Evolutionary conservation across 768 basidiomycete species (phyloP), one percentile per base, ranked within the genome.

Genomic region (Sutorius australiensis): DNA sequence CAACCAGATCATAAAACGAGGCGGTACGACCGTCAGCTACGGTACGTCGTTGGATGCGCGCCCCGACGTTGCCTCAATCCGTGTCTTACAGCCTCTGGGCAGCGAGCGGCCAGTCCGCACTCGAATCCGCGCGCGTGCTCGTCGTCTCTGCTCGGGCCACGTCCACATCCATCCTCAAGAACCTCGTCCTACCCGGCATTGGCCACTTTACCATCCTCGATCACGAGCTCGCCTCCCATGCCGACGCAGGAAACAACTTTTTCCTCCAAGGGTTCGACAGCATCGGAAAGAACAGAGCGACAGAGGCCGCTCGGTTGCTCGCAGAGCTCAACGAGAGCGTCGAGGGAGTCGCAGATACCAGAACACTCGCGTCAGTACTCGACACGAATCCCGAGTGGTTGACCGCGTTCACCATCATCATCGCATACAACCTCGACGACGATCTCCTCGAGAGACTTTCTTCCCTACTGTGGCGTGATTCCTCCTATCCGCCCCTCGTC

Each of bases 171-270:
- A 82, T 91, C 59, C 79, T 99, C 51, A 98, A 99, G 79, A 98
- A 98, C 66, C 86, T 98, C 55, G 93, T 98, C 36, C 82, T 98
- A 8, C 97, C 97, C 3, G 95, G 95, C 8, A 84, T 98, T 58
- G 92, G 95, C n/a, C 83, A 89, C 65, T 98, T 97, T 68, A 95
- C 95, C 44, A 82, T 98, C 67, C 81, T 97, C 54, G 93, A 95
- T 64, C 72, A 80, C 21, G 66, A 70, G 3, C 50, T 67, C 36
- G 86, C 86, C 28, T 77, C 83, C 0, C 77, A 83, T 1, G 80
- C 84, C 51, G 95, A 98, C 61, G 84, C 92, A 0, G 94, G 94
- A 0, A 92, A 93, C 76, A 98, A 98, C 74, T 99, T 99, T 75
- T 99, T 98, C 73, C 76, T 99, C 24, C 81, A 88, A 37, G 87